A percentile compares a stretch with the other conserved stretches of the same genome.
Evolutionary conservation across 768 basidiomycete genomes (phyloP).

Genomic region (Mycena epipterygia): DNA sequence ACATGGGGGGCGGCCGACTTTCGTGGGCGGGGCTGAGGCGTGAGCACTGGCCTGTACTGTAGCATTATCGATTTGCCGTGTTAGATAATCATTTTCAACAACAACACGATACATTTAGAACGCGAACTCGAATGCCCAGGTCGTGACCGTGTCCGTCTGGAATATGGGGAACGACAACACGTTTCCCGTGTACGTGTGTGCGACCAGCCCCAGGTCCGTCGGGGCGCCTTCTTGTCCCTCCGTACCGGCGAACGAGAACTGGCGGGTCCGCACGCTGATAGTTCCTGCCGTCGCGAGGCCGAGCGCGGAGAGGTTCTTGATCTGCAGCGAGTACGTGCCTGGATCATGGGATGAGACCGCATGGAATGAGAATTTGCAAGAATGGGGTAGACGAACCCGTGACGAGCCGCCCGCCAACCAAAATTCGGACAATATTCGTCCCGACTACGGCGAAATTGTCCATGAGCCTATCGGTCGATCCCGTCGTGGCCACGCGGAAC

Average conservation of each 20-base stretch:
- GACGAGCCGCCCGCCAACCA: conserved; percentile 39
- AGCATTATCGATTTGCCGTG: too few species aligned
- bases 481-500: conserved; percentile 36
- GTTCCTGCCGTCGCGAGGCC: conserved; percentile 36
- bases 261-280: conserved; percentile 34
- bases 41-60: too few species aligned
- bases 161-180: conserved; percentile 38
- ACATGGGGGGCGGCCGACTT: too few species aligned
- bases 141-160: conserved; percentile 38
- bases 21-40: too few species aligned
- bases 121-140: conserved; percentile 40
- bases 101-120: conserved; percentile 10
- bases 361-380: neutral
- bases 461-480: conserved; percentile 38
- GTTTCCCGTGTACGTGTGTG: conserved; percentile 38
- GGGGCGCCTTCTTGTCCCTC: conserved; percentile 31
- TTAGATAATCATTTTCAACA: too few species aligned
- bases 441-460: conserved; percentile 40
- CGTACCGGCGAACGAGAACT: conserved; percentile 36
- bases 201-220: conserved; percentile 33
- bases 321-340: conserved; percentile 36
- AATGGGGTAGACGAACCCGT: conserved; percentile 27
- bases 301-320: conserved; percentile 35
- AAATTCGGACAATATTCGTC: conserved; percentile 38
- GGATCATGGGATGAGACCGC: neutral